Percentiles rank a stretch among this genome's conserved stretches.
Conservation (phyloP, 106 monocot species). For the Xerophyta viscosa region DNA sequence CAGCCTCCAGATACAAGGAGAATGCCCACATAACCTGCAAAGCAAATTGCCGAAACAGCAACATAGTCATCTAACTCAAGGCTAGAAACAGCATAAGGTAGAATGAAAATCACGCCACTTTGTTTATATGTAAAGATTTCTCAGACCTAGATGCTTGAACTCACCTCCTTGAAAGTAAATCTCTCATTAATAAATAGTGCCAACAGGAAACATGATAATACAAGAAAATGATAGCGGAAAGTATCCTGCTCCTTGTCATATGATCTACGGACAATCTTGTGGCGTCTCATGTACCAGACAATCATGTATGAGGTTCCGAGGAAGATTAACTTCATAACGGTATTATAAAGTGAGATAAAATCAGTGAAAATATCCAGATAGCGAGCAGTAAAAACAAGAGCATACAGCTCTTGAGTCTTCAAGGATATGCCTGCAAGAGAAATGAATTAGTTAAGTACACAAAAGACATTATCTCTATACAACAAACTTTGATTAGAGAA, state of each 20-base stretch:
- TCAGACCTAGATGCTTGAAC: not conserved
- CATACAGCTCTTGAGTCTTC: constrained; percentile 83
- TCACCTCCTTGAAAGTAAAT: constrained; percentile 58
- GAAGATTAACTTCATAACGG: constrained; percentile 81
- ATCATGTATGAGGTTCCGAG: constrained; percentile 72
- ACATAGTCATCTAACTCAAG: not conserved
- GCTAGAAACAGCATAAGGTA: not conserved
- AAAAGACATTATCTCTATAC: too few relatives aligned
- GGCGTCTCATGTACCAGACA: constrained; percentile 82
- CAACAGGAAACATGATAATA: constrained; percentile 53
- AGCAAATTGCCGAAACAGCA: not conserved
- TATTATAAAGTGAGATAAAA: constrained; percentile 67
- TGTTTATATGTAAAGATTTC: too few relatives aligned
- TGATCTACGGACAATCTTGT: constrained; percentile 66
- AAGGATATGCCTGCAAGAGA: constrained; percentile 56
- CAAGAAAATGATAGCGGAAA: constrained; percentile 67
- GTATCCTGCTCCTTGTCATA: constrained; percentile 92
- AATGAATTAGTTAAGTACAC: too few relatives aligned
- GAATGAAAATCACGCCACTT: not conserved
- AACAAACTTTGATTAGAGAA: too few relatives aligned
- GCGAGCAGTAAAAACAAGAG: constrained; percentile 61
- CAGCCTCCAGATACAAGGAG: constrained; percentile 75
- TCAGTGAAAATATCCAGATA: constrained; percentile 64
- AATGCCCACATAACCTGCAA: constrained; percentile 85
- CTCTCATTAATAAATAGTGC: constrained; percentile 60